Conservation (phyloP, 345 rosid species). For the Corchorus olitorius region DNA sequence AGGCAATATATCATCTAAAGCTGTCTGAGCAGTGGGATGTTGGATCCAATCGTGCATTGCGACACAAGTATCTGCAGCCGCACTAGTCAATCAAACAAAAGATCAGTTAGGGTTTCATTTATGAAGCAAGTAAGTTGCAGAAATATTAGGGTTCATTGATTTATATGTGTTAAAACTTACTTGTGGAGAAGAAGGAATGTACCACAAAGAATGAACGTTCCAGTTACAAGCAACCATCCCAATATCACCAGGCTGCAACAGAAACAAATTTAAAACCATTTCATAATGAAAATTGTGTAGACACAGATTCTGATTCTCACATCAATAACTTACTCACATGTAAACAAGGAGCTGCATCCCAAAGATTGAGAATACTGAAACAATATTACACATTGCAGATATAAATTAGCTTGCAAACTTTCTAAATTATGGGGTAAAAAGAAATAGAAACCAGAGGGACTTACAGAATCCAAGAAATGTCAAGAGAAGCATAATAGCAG, state of each 20-base stretch:
- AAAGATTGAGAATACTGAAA: constrained; percentile 72
- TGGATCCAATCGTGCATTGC: constrained; percentile 91
- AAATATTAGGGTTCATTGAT: background rate
- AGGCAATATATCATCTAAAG: constrained; percentile 82
- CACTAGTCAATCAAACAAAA: constrained; percentile 44
- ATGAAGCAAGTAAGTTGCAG: background rate
- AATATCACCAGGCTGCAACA: constrained; percentile 70
- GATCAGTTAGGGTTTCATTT: constrained; percentile 4
- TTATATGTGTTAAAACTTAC: constrained; percentile 45
- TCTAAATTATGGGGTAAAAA: background rate
- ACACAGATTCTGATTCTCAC: background rate
- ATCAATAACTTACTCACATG: constrained; percentile 54
- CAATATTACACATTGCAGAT: constrained; percentile 12
- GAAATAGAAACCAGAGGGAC: constrained; percentile 20
- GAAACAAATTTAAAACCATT: background rate
- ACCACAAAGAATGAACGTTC: constrained; percentile 86
- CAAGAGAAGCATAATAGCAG: constrained; percentile 79
- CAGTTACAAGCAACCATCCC: constrained; percentile 93
- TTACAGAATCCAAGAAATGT: constrained; percentile 84
- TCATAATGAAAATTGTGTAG: background rate
- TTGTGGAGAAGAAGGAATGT: constrained; percentile 87
- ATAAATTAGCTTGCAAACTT: background rate
- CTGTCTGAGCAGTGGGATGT: constrained; percentile 77
- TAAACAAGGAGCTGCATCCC: constrained; percentile 79
- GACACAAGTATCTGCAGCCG: constrained; percentile 80